These are phyloP conservation scores for Penicillium nordicum DNA, from an alignment of 2,329 filamentous ascomycete species.

Conservation along the genomic window DNA sequence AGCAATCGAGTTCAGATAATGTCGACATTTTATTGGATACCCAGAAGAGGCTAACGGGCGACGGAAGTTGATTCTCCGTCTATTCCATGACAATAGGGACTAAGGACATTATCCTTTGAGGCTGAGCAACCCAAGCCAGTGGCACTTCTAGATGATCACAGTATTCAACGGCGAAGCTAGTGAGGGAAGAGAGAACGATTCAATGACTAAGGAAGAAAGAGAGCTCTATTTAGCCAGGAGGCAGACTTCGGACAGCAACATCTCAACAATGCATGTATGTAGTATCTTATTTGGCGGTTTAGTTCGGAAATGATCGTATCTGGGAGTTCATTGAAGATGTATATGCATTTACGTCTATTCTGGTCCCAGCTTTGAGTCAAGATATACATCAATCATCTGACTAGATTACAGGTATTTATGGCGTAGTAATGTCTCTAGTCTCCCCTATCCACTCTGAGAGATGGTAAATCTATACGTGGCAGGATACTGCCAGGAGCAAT, in stretches of 20 bases:
- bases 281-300: neutral
- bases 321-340: neutral
- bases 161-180: neutral
- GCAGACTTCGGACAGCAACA: no score
- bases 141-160: no score
- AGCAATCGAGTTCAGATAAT: neutral
- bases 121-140: neutral
- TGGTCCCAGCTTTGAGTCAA: neutral
- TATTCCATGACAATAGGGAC: neutral
- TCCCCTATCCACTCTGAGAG: neutral
- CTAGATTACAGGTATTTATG: neutral
- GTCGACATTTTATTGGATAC: neutral
- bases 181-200: neutral
- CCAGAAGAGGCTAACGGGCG: neutral
- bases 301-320: neutral
- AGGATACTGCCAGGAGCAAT: neutral
- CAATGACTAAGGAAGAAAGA: no score
- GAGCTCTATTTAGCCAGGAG: no score
- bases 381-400: no score
- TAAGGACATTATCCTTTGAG: neutral
- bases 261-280: no score
- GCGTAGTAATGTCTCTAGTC: neutral
- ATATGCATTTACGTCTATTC: neutral
- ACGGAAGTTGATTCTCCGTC: neutral
- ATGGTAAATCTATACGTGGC: neutral